phyloP scores from a whole-genome alignment of 2,329 filamentous ascomycete genomes.

The Kalmusia sp. region DNA sequence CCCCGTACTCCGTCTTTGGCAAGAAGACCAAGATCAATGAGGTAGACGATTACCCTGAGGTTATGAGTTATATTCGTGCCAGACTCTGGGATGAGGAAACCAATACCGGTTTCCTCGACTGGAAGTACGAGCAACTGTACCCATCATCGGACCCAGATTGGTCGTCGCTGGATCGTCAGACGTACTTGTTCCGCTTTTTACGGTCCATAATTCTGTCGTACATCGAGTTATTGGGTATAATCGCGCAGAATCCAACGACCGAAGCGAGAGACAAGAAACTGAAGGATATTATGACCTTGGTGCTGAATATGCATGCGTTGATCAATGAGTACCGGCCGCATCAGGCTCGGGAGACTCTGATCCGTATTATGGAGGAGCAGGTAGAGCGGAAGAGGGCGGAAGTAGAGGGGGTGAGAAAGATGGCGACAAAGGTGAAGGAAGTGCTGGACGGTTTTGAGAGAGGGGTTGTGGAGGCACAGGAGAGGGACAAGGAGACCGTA shows the following conservation, averaged over 20 bases:
- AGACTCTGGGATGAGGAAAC: slow-evolving; percentile 28
- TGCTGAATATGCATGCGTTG: slow-evolving; percentile 91
- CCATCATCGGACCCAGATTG: slow-evolving; percentile 58
- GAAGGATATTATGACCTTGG: slow-evolving; percentile 78
- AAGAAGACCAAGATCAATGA: slow-evolving; percentile 58
- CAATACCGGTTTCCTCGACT: slow-evolving; percentile 67
- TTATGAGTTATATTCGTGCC: slow-evolving; percentile 29
- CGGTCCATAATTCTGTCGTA: slow-evolving; percentile 90
- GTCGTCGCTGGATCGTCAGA: slow-evolving; percentile 57
- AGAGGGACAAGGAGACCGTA: slow-evolving; percentile 18
- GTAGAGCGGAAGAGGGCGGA: slow-evolving; percentile 75
- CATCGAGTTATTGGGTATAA: slow-evolving; percentile 78
- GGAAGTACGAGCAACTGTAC: slow-evolving; percentile 75
- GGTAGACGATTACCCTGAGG: slow-evolving; percentile 32
- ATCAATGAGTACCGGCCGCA: slow-evolving; percentile 95
- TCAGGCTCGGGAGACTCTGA: slow-evolving; percentile 87
- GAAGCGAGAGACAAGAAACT: slow-evolving; percentile 75
- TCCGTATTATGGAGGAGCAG: slow-evolving; percentile 86
- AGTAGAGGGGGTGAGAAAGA: slow-evolving; percentile 71
- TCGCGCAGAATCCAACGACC: slow-evolving; percentile 56
- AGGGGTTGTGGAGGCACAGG: slow-evolving; percentile 15
- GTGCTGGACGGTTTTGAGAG: slow-evolving; percentile 72
- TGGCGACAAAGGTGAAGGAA: slow-evolving; percentile 74
- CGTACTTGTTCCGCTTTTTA: slow-evolving; percentile 75
- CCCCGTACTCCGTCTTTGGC: slow-evolving; percentile 75